phyloP scores from a whole-genome alignment of 2,329 filamentous ascomycete genomes.

The Proliferodiscus dingleyae region DNA sequence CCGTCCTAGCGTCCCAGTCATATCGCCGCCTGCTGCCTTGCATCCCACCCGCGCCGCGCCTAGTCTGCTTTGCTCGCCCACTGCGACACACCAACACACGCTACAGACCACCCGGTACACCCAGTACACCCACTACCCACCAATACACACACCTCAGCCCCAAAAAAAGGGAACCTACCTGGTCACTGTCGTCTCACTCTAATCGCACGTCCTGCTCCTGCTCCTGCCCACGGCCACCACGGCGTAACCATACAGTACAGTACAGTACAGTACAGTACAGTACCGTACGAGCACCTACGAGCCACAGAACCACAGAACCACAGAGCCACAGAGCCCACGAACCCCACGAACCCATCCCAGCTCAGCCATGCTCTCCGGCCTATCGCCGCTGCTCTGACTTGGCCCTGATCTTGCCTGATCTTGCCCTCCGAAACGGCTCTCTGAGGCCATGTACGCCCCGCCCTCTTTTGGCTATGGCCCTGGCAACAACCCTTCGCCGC shows the following conservation, averaged over 20 bases:
- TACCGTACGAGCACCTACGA: too few relatives aligned
- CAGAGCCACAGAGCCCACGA: too few relatives aligned
- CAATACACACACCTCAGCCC: too few relatives aligned
- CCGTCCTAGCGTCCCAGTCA: too few relatives aligned
- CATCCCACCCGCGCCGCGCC: not conserved
- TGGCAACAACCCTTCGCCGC: constrained; percentile 5
- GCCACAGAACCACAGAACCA: too few relatives aligned
- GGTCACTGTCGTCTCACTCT: not conserved
- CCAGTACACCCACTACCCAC: too few relatives aligned
- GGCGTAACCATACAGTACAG: too few relatives aligned
- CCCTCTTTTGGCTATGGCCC: constrained; percentile 13
- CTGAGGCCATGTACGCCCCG: constrained; percentile 14
- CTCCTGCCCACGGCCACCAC: not conserved
- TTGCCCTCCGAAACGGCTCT: not conserved
- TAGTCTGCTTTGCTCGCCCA: not conserved
- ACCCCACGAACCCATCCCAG: too few relatives aligned
- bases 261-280: too few relatives aligned
- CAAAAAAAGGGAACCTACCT: too few relatives aligned
- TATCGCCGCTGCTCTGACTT: constrained; percentile 1
- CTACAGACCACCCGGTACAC: too few relatives aligned
- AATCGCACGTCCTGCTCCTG: constrained; percentile 3
- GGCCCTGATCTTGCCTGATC: not conserved
- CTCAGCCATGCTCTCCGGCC: constrained; percentile 12
- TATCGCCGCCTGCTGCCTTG: not conserved
- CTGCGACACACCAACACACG: constrained; percentile 9